These are phyloP conservation scores for Fibroporia radiculosa DNA, from an alignment of 768 basidiomycete species.

Conservation along the genomic window DNA sequence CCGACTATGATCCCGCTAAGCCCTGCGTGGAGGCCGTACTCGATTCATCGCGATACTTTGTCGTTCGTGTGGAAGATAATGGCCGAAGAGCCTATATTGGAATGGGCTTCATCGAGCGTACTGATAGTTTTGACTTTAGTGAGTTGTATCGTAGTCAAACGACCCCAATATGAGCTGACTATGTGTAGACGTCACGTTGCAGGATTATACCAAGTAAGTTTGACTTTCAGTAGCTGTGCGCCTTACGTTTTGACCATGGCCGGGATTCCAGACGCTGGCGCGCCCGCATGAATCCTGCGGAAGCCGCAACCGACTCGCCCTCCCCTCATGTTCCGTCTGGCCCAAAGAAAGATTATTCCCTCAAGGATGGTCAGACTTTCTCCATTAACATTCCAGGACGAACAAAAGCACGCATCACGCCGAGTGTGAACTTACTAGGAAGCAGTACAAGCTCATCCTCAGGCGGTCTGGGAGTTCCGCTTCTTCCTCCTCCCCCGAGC, in stretches of 20 bases:
- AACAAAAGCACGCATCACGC: conserved; percentile 29
- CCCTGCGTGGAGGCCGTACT: conserved; percentile 93
- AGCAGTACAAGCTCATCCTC: conserved; percentile 10
- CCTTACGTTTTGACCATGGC: conserved; percentile 6
- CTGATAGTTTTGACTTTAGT: conserved; percentile 93
- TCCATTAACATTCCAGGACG: conserved; percentile 88
- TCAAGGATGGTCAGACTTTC: conserved; percentile 95
- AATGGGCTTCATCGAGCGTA: conserved; percentile 83
- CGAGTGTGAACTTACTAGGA: conserved; percentile 25
- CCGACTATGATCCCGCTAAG: conserved; percentile 69
- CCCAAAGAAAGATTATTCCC: conserved; percentile 87
- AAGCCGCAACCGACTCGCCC: conserved; percentile 32
- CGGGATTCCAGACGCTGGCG: conserved; percentile 44
- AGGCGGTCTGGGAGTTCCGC: conserved; percentile 35
- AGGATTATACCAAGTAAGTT: conserved; percentile 75
- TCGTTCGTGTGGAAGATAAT: conserved; percentile 81
- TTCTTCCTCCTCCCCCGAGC: conserved; percentile 82
- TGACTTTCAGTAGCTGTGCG: background rate
- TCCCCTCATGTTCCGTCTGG: conserved; percentile 70
- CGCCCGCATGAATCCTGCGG: conserved; percentile 50
- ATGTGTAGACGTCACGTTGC: conserved; percentile 66
- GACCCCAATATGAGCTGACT: background rate
- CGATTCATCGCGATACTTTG: conserved; percentile 94
- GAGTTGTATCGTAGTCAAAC: conserved; percentile 25
- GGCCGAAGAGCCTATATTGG: conserved; percentile 90